Evolutionary conservation across 2,329 filamentous ascomycete species (phyloP), one percentile per base, ranked within the genome.

Genomic region (Ceratocystis destructans): DNA sequence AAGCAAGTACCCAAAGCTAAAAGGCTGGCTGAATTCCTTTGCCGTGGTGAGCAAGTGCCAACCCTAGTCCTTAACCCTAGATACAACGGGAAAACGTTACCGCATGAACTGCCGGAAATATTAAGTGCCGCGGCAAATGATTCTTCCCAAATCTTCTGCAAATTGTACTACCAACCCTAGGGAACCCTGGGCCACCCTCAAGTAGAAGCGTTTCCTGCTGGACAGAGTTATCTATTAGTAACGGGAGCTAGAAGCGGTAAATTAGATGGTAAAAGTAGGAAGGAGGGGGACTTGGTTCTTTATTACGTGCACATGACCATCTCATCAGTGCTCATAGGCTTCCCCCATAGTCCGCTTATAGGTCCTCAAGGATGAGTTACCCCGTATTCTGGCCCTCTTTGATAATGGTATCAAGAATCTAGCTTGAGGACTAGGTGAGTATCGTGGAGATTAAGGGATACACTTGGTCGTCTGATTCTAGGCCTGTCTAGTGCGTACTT

Each of bases 71-170:
- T 25, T 5, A 10, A 33, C 53, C 53, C 55, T 59, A 59, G 10
- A 1, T 2, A 5, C 3, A 1, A 20, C 55, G 55, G 55, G 25
- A 33, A n/a, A 59, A 59, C 28, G 20, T n/a, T 59, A 59, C 55
- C 55, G 55, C 55, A 20, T n/a, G 2, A 59, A 37, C 5, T 59
- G 55, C 55, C 55, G 55, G 55, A 59, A 33, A 59, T 59, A 37
- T 59, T 15, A 20, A 20, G 7, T 59, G 15, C 55, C 55, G 28
- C 55, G 28, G 55, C 17, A 20, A 20, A 59, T 59, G 5, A 59
- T 59, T 59, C 55, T 59, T 37, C 55, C 55, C 7, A n/a, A 2
- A 20, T 7, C 12, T 7, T 20, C 55, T 59, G 55, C 4, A 37
- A 37, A 59, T 4, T 59, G 28, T 59, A 59, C 33, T 59, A n/a